A percentile compares a stretch with the other conserved stretches of the same genome.
Evolutionary conservation across 768 basidiomycete genomes (phyloP).

Genomic region (Tulasnella sp.): DNA sequence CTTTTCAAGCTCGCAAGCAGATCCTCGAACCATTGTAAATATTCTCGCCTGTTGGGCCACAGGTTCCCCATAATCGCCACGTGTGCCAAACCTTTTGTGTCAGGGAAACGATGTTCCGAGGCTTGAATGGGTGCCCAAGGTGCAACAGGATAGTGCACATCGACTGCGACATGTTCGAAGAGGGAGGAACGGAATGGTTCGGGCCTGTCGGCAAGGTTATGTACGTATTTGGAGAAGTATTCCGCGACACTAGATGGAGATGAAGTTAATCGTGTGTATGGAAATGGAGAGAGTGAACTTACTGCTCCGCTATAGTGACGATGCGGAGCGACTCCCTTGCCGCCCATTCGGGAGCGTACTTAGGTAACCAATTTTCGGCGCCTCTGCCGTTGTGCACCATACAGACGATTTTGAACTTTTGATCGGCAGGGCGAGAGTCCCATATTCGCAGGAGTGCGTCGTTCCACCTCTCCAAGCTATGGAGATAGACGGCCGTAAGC

Average conservation of each 20-base stretch:
- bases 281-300: background rate
- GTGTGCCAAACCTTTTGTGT: no score
- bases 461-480: background rate
- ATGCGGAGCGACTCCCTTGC: background rate
- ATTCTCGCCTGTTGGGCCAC: no score
- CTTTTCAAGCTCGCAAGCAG: no score
- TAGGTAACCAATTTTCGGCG: background rate
- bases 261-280: background rate
- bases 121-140: no score
- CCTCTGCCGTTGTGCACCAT: constrained; percentile 1
- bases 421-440: background rate
- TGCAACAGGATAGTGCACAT: background rate
- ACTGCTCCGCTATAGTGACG: constrained; percentile 5
- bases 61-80: no score
- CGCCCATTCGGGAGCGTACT: background rate
- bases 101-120: no score
- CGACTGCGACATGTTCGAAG: background rate
- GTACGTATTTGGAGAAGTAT: background rate
- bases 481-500: background rate
- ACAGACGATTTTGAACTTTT: constrained; percentile 10
- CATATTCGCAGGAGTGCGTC: constrained; percentile 5
- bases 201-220: background rate
- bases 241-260: background rate
- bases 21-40: no score
- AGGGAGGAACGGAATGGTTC: background rate